Evolutionary conservation across 2,329 filamentous ascomycete genomes (phyloP), one percentile per base, ranked within the genome.

Genomic region (Mycosphaerella arachidis): DNA sequence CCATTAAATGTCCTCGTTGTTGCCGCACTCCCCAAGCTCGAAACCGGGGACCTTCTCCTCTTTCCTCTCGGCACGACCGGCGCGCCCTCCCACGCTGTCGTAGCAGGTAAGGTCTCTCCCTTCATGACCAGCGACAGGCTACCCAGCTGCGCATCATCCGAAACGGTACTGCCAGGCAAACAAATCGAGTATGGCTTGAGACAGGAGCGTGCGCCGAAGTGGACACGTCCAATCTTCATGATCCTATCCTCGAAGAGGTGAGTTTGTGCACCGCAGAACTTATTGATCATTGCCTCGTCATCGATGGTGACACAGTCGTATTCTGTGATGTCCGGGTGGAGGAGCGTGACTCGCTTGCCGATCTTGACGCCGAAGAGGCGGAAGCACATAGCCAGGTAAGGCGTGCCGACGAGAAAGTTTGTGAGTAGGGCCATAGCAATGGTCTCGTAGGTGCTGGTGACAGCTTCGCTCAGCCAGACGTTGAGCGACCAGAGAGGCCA

Each of bases 401-500:
- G 65, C n/a, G 66, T 68, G 20, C 65, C 66, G 46, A 65, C 58
- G 7, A 68, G 61, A 24, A 63, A 20, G 18, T 53, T 56, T 13
- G 64, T 60, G n/a, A 67, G 61, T 7, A 66, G 48, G 2, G 63
- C 59, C 35, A 60, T 61, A 4, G 57, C 50, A 53, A 65, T 58
- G 0, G 61, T 67, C 50, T 67, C 64, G 55, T 61, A 68, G 20
- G 66, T 68, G 53, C 60, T 63, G 10, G 66, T 68, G 6, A 68
- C 58, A 10, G 61, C 59, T 57, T 68, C 66, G 51, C 59, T 63
- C 5, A 68, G 58, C 66, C 66, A 68, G 46, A 68, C 66, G 29
- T 67, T 64, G n/a, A 67, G 58, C 40, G 37, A 60, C 67, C 67
- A 68, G 45, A 68, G 63, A 10, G 67, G 67, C 67, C 67, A 68